phyloP scores from a whole-genome alignment of 192 early-diverging fungal genomes.

The Podila verticillata region DNA sequence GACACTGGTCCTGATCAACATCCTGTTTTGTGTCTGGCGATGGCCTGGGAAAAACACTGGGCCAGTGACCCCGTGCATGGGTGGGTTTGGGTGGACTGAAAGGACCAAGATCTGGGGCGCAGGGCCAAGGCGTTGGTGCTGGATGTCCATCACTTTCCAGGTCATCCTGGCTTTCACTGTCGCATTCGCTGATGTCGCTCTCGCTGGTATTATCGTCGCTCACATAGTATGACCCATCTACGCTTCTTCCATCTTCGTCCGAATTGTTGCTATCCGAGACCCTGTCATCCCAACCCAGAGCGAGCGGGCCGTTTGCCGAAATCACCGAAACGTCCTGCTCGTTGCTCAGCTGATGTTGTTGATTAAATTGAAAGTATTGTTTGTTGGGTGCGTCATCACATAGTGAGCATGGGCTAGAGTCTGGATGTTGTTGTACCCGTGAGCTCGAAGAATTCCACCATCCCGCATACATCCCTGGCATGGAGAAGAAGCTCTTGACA shows the following conservation, averaged over 20 bases:
- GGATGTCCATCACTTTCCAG: not conserved
- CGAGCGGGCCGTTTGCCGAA: not conserved
- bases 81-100: slow-evolving; percentile 1
- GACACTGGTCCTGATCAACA: not conserved
- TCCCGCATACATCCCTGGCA: slow-evolving; percentile 4
- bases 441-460: not conserved
- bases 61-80: not conserved
- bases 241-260: not conserved
- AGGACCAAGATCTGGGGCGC: slow-evolving; percentile 18
- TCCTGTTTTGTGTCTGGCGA: not conserved
- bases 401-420: not conserved
- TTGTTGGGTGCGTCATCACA: not conserved
- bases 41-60: not conserved
- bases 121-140: not conserved
- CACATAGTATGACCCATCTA: no score
- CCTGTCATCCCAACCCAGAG: not conserved
- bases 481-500: not conserved
- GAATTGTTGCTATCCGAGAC: slow-evolving; percentile 1
- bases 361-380: not conserved
- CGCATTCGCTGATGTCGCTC: no score
- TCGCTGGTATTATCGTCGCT: no score
- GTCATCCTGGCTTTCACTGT: not conserved
- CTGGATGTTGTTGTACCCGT: not conserved
- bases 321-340: not conserved
- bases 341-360: not conserved